Percentiles rank a stretch among this genome's conserved stretches.
Evolutionary conservation across 2,329 filamentous ascomycete genomes (phyloP).

Genomic region (Aaosphaeria arxii): DNA sequence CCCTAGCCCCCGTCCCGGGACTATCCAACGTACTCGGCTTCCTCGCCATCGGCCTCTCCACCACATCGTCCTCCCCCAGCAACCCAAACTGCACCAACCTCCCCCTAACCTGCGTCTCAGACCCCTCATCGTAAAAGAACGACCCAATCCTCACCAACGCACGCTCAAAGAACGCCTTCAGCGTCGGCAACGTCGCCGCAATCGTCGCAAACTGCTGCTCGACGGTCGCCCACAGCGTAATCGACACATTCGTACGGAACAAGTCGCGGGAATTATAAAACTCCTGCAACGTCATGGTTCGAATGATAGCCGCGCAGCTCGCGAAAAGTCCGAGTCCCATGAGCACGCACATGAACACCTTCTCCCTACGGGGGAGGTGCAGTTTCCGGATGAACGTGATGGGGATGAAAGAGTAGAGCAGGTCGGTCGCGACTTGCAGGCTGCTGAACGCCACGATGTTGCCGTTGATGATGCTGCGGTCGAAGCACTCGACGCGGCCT

Average conservation of each 20-base stretch:
- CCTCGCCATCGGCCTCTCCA: background rate
- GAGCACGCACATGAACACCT: slow-evolving; percentile 21
- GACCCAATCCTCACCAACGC: slow-evolving; percentile 9
- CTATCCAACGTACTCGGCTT: background rate
- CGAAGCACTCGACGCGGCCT: slow-evolving; percentile 12
- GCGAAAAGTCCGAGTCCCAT: slow-evolving; percentile 25
- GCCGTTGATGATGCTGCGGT: slow-evolving; percentile 12
- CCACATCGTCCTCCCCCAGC: slow-evolving; percentile 1
- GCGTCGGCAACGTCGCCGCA: slow-evolving; percentile 23
- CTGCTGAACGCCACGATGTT: slow-evolving; percentile 19
- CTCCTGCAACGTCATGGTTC: slow-evolving; percentile 14
- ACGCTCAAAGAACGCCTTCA: slow-evolving; percentile 19
- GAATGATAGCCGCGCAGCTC: slow-evolving; percentile 15
- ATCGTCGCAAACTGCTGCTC: slow-evolving; percentile 24
- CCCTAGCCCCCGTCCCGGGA: background rate
- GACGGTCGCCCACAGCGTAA: slow-evolving; percentile 20
- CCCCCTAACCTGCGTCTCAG: slow-evolving; percentile 9
- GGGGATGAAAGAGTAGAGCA: slow-evolving; percentile 21
- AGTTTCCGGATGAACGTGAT: slow-evolving; percentile 23
- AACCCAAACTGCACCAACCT: slow-evolving; percentile 15
- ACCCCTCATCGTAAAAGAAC: slow-evolving; percentile 17
- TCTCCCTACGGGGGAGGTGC: slow-evolving; percentile 17
- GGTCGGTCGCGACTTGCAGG: slow-evolving; percentile 15
- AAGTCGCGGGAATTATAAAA: slow-evolving; percentile 15
- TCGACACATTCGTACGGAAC: slow-evolving; percentile 17